phyloP scores from a whole-genome alignment of 2,329 filamentous ascomycete species.

The Fusarium nelsonii region DNA sequence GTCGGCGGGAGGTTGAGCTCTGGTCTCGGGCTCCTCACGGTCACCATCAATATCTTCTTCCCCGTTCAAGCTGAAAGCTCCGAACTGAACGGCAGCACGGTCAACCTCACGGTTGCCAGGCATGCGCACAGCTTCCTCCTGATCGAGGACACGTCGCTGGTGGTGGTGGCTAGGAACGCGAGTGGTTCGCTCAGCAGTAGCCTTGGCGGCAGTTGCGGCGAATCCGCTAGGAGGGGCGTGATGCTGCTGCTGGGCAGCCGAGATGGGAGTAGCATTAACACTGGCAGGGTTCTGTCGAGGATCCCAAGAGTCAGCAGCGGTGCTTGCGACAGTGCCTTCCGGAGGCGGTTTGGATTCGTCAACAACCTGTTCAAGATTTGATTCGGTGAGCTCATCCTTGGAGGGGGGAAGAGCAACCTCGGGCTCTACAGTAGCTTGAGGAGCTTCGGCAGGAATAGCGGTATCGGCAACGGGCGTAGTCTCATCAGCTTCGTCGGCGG shows the following conservation, averaged over 20 bases:
- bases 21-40: constrained; percentile 93
- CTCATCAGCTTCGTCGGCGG: constrained; percentile 43
- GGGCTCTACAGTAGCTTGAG: constrained; percentile 49
- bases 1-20: constrained; percentile 91
- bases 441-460: constrained; percentile 43
- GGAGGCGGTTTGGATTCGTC: constrained; percentile 82
- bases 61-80: constrained; percentile 90
- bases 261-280: constrained; percentile 75
- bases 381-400: constrained; percentile 87
- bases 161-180: constrained; percentile 77
- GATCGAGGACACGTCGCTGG: constrained; percentile 88
- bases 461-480: constrained; percentile 52
- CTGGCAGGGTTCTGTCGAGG: constrained; percentile 70
- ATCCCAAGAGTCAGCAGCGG: constrained; percentile 87
- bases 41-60: constrained; percentile 93
- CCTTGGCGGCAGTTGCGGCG: constrained; percentile 85
- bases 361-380: constrained; percentile 90
- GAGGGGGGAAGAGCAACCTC: constrained; percentile 71
- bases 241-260: constrained; percentile 72
- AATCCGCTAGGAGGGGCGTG: constrained; percentile 74
- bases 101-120: constrained; percentile 96
- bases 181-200: constrained; percentile 70
- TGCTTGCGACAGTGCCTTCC: constrained; percentile 89
- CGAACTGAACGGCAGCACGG: constrained; percentile 93
- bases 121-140: constrained; percentile 98